Base-by-base conservation (phyloP, 1,139 yeast species). In the Eremothecium gossypii region DNA sequence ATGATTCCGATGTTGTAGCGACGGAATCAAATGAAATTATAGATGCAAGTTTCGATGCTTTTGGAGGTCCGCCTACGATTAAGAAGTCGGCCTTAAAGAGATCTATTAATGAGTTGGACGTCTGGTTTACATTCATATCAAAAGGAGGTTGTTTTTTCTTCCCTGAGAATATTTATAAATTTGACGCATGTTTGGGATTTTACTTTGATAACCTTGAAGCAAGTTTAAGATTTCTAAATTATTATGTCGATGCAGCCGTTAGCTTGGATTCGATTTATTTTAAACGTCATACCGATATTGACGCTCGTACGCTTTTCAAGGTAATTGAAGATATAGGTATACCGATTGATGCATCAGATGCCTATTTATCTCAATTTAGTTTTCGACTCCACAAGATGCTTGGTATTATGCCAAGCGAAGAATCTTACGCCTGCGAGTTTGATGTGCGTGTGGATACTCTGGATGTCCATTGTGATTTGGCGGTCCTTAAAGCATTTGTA, bases 391-490 rank as follows among this genome's bases (percentile, higher is more conserved):
- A 89, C 58, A 71, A 97, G 55, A 77, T 87, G 79, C 86, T 87
- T 68, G 97, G 98, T 0, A 61, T 86, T 1, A 96, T 96, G 0
- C 96, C 96, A 0, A 69, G 72, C 2, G 95, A 85, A 57, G 84
- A 91, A 1, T 85, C 96, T 0, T 91, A 85, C 57, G 78, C 76
- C 50, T 87, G 96, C 57, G 81, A 84, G 49, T 91, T 97, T 97
- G 89, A 83, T 49, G 76, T 89, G 50, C 76, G 75, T 27, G 61
- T 83, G 2, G 94, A 87, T 8, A 68, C 67, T 4, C 65, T 87
- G 11, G 47, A 55, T 1, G 65, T 84, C 11, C 71, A 77, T 46
- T 74, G 86, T 1, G 66, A 71, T 2, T 67, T 79, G 0, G 55
- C 56, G 1, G 72, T 80, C 36, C 40, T 79, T 1, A 68, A 66